Base-by-base conservation (phyloP, 345 rosid genomes). In the Abelmoschus esculentus region DNA sequence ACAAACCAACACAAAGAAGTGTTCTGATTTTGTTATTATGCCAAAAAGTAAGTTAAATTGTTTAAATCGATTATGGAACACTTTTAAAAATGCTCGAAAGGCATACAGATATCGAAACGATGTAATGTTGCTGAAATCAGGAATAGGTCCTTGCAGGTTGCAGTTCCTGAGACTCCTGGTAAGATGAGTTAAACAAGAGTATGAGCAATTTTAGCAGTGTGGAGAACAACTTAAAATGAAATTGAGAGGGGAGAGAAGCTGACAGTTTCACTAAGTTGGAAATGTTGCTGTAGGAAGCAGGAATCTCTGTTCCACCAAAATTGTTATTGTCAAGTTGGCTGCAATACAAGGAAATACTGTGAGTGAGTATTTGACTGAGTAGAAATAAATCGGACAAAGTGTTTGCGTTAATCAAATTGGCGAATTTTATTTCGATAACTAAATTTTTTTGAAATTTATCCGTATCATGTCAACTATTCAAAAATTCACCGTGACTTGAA, bases 141-240 rank as follows among this genome's bases (percentile, higher is more conserved):
- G 90, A 62, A 84, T 63, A 38, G 77, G 40, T 75, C 90, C 90
- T 72, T 61, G 28, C 75, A 86, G 61, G 69, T 59, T 79, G 78
- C 90, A 84, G 72, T 86, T 82, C 66, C 86, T 80, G 28, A 86
- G 90, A 80, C 84, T 82, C 75, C 86, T 86, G 78, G n/a, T 22
- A 3, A 61, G 53, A 36, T 66, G 31, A 72, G 42, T 7, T 3
- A 19, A 26, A 44, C 0, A 14, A 57, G 54, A 63, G 15, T 22
- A 15, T 15, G 36, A 70, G 32, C 44, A 19, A n/a, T 13, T 13
- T 50, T 47, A 66, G 57, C 26, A 29, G 22, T 47, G 28, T 13
- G 42, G 58, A n/a, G 28, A 66, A 29, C 57, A 4, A 26, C 29
- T 7, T 65, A 14, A 22, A 65, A 44, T n/a, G 22, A 6, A 49